phyloP scores from a whole-genome alignment of 768 basidiomycete species.

The Russula griseocarnosa region DNA sequence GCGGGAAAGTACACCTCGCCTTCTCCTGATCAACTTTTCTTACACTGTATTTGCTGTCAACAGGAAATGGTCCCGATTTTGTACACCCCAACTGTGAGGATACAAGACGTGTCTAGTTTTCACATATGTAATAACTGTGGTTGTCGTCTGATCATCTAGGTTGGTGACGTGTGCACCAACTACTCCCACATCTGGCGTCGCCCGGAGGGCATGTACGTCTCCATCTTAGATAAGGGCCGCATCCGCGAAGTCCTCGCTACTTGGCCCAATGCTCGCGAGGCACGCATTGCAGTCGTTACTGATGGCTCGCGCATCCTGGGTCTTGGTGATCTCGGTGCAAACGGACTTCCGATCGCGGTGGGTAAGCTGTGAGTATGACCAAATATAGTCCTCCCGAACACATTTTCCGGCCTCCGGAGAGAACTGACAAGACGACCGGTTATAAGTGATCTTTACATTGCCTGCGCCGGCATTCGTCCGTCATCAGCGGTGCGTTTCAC shows the following conservation, averaged over 20 bases:
- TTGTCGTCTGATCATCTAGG: constrained; percentile 13
- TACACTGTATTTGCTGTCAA: background rate
- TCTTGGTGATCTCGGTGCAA: constrained; percentile 76
- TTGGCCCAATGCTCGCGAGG: constrained; percentile 70
- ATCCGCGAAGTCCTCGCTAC: constrained; percentile 65
- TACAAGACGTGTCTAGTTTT: constrained; percentile 71
- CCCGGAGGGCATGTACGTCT: constrained; percentile 49
- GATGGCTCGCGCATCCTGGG: constrained; percentile 91
- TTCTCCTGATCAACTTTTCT: background rate
- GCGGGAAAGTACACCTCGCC: constrained; percentile 42
- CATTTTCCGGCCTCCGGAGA: constrained; percentile 1
- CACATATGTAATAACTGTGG: constrained; percentile 66
- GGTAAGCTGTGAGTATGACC: constrained; percentile 62
- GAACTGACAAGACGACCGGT: constrained; percentile 9
- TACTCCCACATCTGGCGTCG: constrained; percentile 30
- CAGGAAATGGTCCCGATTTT: constrained; percentile 70
- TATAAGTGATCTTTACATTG: constrained; percentile 15
- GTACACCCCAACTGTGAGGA: constrained; percentile 90
- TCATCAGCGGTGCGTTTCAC: constrained; percentile 52
- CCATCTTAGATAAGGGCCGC: constrained; percentile 79
- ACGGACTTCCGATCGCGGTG: constrained; percentile 83
- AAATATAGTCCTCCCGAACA: background rate
- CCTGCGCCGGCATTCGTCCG: constrained; percentile 58
- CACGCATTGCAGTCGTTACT: constrained; percentile 87
- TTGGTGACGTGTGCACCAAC: constrained; percentile 28